Evolutionary conservation across 805 yeast species (phyloP).

Genomic region (Brettanomyces anomalus): DNA sequence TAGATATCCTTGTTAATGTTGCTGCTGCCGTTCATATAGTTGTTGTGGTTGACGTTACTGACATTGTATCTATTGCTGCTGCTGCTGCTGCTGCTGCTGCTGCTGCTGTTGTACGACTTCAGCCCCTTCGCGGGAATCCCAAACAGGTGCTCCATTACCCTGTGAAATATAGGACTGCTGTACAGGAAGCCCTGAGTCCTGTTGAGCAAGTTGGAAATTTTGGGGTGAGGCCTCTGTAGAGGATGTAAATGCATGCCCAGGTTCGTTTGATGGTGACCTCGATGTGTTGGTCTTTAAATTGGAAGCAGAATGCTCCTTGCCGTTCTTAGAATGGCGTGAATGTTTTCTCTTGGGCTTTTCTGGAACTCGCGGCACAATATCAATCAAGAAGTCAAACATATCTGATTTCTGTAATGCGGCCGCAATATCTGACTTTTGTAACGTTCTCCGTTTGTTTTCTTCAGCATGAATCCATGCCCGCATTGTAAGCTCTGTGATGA

Average conservation of each 20-base stretch:
- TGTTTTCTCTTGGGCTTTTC: slow-evolving; percentile 41
- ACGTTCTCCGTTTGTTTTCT: slow-evolving; percentile 87
- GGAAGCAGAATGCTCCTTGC: background rate
- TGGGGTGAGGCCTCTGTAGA: no score
- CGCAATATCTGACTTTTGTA: slow-evolving; percentile 91
- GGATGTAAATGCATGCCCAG: no score
- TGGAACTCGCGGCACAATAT: slow-evolving; percentile 88
- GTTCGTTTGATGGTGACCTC: no score
- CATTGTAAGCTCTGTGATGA: slow-evolving; percentile 95
- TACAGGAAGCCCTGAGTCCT: no score
- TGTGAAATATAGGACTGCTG: no score
- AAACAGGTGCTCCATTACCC: background rate
- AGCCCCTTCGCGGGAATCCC: background rate
- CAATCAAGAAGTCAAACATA: slow-evolving; percentile 95
- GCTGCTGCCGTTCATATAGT: background rate
- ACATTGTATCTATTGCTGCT: background rate
- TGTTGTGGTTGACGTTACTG: background rate
- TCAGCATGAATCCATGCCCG: slow-evolving; percentile 99
- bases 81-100: slow-evolving; percentile 1
- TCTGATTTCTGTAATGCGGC: slow-evolving; percentile 91
- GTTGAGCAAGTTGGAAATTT: no score
- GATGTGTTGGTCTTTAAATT: no score
- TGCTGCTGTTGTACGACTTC: background rate
- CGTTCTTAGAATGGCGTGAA: slow-evolving; percentile 6
- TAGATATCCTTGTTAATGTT: background rate